These are phyloP conservation scores for Aphelidium insulamus DNA, from an alignment of 371 early-diverging fungal species.

Conservation along the genomic window DNA sequence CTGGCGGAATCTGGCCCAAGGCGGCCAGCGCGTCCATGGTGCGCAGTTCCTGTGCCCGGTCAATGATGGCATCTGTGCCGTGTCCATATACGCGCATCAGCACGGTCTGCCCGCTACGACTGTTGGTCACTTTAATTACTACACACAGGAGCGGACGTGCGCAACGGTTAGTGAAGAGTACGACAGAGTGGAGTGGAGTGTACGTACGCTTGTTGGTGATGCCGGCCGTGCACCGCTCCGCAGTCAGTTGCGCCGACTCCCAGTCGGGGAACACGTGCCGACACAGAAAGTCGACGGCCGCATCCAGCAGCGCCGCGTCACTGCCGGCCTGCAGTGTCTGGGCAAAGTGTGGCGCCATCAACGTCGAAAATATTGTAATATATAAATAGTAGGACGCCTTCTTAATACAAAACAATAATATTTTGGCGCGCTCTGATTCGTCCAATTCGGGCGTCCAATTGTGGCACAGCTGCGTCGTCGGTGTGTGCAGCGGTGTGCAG, in stretches of 20 bases:
- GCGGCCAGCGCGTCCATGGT: constrained; percentile 52
- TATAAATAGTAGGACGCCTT: too few species aligned
- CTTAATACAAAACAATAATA: too few species aligned
- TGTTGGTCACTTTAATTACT: constrained; percentile 56
- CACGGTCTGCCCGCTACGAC: constrained; percentile 28
- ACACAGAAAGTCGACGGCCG: too few species aligned
- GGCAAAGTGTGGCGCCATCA: too few species aligned
- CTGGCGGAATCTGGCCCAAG: constrained; percentile 45
- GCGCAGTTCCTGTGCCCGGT: constrained; percentile 68
- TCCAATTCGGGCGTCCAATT: too few species aligned
- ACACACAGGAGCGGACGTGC: neutral
- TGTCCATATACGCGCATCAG: constrained; percentile 75
- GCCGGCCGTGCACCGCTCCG: constrained; percentile 65
- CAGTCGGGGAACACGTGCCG: constrained; percentile 60
- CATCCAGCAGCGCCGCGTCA: too few species aligned
- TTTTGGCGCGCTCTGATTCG: too few species aligned
- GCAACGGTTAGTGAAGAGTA: neutral
- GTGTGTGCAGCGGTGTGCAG: too few species aligned
- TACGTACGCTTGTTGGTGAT: constrained; percentile 71
- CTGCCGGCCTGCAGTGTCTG: too few species aligned
- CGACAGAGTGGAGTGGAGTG: neutral
- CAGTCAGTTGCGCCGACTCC: constrained; percentile 29
- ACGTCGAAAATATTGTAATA: too few species aligned
- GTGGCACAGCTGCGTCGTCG: too few species aligned
- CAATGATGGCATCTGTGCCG: constrained; percentile 64